Evolutionary conservation across 2,329 filamentous ascomycete genomes (phyloP).

Genomic region (Ophidiomyces ophidiicola): DNA sequence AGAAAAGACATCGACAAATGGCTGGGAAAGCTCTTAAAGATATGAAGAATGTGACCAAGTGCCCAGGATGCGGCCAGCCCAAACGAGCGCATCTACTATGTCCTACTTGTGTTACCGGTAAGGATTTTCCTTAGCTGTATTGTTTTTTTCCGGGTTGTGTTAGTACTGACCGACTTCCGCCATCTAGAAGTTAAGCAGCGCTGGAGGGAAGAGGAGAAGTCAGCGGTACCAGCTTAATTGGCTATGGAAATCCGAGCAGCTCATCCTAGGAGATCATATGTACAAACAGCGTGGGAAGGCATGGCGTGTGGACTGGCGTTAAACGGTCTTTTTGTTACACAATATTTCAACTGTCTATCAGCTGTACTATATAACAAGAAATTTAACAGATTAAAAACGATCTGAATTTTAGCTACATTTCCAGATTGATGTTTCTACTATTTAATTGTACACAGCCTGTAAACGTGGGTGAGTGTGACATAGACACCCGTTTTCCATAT

Average conservation of each 20-base stretch:
- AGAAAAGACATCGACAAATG: conserved; percentile 85
- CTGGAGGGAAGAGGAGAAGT: conserved; percentile 7
- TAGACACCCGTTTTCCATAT: too few relatives aligned
- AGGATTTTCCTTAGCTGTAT: conserved; percentile 23
- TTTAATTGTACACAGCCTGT: too few relatives aligned
- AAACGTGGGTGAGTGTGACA: too few relatives aligned
- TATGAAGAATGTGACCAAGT: conserved; percentile 73
- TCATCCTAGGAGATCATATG: not conserved
- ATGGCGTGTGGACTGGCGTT: conserved; percentile 14
- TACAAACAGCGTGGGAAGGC: not conserved
- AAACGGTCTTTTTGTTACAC: conserved; percentile 1
- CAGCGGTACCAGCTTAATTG: not conserved
- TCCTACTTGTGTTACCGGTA: conserved; percentile 74
- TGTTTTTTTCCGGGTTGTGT: too few relatives aligned
- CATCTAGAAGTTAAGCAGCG: conserved; percentile 8
- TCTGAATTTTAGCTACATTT: too few relatives aligned
- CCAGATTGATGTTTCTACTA: too few relatives aligned
- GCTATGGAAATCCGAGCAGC: not conserved
- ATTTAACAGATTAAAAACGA: too few relatives aligned
- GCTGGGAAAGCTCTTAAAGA: conserved; percentile 92
- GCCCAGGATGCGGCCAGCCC: conserved; percentile 71
- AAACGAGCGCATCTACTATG: conserved; percentile 88
- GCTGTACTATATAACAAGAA: too few relatives aligned
- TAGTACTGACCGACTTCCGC: not conserved
- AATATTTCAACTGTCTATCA: too few relatives aligned